phyloP scores from a whole-genome alignment of 495 filamentous ascomycete genomes.

The Clohesyomyces aquaticus region DNA sequence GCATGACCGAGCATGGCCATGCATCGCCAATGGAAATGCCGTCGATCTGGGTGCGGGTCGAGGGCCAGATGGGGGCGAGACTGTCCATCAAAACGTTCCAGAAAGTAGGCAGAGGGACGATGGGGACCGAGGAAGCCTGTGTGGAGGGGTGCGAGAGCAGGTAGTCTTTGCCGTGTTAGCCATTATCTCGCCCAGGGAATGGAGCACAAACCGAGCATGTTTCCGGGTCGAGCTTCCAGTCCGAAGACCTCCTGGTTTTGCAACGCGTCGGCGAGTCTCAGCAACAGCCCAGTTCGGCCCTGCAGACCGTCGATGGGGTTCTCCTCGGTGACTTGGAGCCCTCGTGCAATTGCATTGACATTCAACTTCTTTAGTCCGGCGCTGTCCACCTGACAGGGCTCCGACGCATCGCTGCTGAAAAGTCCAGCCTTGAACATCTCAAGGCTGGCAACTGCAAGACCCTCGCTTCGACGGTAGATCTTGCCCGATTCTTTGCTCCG shows the following conservation, averaged over 20 bases:
- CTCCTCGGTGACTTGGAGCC: slow-evolving; percentile 77
- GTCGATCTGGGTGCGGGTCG: slow-evolving; percentile 84
- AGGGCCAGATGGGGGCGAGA: slow-evolving; percentile 84
- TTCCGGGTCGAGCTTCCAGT: slow-evolving; percentile 80
- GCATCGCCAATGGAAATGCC: slow-evolving; percentile 90
- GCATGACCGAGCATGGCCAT: slow-evolving; percentile 87
- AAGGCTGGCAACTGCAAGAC: slow-evolving; percentile 87
- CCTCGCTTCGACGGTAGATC: slow-evolving; percentile 83
- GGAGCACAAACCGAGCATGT: slow-evolving; percentile 77
- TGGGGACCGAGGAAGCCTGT: slow-evolving; percentile 80
- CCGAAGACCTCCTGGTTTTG: slow-evolving; percentile 86
- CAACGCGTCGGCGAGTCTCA: slow-evolving; percentile 74
- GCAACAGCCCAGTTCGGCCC: slow-evolving; percentile 79
- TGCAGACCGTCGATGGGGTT: slow-evolving; percentile 89
- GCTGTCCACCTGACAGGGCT: slow-evolving; percentile 89
- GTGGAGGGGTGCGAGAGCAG: slow-evolving; percentile 90
- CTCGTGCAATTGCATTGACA: slow-evolving; percentile 71
- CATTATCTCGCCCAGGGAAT: neutral
- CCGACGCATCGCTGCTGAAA: slow-evolving; percentile 79
- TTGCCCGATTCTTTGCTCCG: slow-evolving; percentile 88
- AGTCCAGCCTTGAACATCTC: slow-evolving; percentile 98
- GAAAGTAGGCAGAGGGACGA: slow-evolving; percentile 86
- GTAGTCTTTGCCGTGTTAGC: slow-evolving; percentile 65
- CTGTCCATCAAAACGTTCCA: slow-evolving; percentile 91
- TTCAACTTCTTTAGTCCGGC: slow-evolving; percentile 76